Percentiles rank a stretch among this genome's conserved stretches.
Conservation (phyloP, 306 rosid genomes). For the Prunus padus region DNA sequence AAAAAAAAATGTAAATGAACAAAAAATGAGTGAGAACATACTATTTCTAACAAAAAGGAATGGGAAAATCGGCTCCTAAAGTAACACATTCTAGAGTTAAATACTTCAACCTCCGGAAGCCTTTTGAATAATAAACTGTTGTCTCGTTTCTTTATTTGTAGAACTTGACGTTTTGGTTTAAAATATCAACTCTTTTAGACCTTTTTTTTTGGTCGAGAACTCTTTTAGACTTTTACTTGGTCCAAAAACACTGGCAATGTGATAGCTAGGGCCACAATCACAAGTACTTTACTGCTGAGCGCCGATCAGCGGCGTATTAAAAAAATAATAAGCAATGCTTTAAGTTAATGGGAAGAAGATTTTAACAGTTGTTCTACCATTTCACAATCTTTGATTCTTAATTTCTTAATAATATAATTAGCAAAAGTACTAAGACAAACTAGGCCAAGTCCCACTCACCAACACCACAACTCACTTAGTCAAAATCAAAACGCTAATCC, state of each 20-base stretch:
- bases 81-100: background rate
- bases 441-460: background rate
- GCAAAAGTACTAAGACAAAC: background rate
- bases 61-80: too few relatives aligned
- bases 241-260: conserved; percentile 1
- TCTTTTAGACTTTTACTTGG: background rate
- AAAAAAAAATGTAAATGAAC: too few relatives aligned
- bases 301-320: conserved; percentile 7
- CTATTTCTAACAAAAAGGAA: too few relatives aligned
- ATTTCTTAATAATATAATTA: background rate
- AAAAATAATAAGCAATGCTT: background rate
- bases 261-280: background rate
- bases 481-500: background rate
- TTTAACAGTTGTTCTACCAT: conserved; percentile 14
- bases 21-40: too few relatives aligned
- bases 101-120: too few relatives aligned
- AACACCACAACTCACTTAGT: background rate
- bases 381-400: background rate
- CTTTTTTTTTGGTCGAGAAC: background rate
- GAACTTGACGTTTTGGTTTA: background rate
- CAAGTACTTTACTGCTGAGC: background rate
- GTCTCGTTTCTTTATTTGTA: background rate
- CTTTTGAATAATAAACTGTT: background rate
- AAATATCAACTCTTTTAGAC: background rate
- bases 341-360: background rate